A percentile compares a stretch with the other conserved stretches of the same genome.
These are phyloP conservation scores for Nothophoma quercina DNA, from an alignment of 2,329 filamentous ascomycete species.

Conservation along the genomic window DNA sequence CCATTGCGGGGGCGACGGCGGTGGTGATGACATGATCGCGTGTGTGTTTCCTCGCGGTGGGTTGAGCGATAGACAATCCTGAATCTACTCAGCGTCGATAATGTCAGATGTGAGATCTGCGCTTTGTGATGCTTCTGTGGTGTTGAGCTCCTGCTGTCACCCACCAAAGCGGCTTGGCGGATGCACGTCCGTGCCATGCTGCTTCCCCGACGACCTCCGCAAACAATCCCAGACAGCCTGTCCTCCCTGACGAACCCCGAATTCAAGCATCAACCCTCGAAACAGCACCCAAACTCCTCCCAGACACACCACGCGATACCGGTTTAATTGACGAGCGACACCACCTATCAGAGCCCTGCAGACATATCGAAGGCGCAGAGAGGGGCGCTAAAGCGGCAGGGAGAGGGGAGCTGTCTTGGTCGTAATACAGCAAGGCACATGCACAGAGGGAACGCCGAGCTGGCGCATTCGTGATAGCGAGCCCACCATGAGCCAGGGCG, in stretches of 20 bases:
- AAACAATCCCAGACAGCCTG: slow-evolving; percentile 15
- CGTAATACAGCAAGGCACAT: slow-evolving; percentile 41
- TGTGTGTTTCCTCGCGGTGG: too few relatives aligned
- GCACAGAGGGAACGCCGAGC: slow-evolving; percentile 29
- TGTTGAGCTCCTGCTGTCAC: slow-evolving; percentile 9
- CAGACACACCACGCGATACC: slow-evolving; percentile 1
- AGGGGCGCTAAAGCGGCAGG: slow-evolving; percentile 38
- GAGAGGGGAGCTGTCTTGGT: slow-evolving; percentile 30
- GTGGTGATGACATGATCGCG: slow-evolving; percentile 26
- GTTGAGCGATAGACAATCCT: too few relatives aligned
- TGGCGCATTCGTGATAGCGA: slow-evolving; percentile 29
- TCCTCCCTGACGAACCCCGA: slow-evolving; percentile 12
- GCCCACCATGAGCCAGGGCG: slow-evolving; percentile 68
- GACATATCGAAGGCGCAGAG: slow-evolving; percentile 19
- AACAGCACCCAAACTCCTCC: background rate
- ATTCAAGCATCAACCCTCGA: slow-evolving; percentile 1
- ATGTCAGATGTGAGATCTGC: slow-evolving; percentile 3
- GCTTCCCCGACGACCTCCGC: slow-evolving; percentile 33
- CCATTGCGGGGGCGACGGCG: slow-evolving; percentile 75
- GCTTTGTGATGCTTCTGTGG: background rate
- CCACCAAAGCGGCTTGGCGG: slow-evolving; percentile 7
- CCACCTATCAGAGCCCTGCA: slow-evolving; percentile 25
- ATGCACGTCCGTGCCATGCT: slow-evolving; percentile 39
- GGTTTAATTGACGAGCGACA: slow-evolving; percentile 13
- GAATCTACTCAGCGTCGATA: too few relatives aligned